These are phyloP conservation scores for Vitis rupestris DNA, from an alignment of 164 flowering plant species.

Conservation along the genomic window DNA sequence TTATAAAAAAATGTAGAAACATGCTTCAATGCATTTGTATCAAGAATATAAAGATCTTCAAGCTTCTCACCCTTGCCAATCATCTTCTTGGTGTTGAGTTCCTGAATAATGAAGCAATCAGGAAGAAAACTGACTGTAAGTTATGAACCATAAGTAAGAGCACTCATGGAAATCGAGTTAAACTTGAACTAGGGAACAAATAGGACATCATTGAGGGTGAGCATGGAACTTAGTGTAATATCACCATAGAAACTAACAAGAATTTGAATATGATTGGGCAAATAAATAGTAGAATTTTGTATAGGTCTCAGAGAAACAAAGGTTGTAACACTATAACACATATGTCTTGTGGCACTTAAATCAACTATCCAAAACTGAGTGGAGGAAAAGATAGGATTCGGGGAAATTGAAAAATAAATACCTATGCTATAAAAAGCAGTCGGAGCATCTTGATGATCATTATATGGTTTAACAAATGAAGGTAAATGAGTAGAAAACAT, in stretches of 20 bases:
- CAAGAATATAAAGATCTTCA: background rate
- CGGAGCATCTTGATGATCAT: background rate
- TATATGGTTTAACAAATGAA: background rate
- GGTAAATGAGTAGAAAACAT: background rate
- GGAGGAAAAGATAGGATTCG: background rate
- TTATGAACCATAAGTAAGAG: background rate
- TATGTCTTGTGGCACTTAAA: background rate
- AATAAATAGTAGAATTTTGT: background rate
- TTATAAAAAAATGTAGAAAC: background rate
- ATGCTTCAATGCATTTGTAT: background rate
- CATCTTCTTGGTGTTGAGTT: background rate
- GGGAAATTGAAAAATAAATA: background rate
- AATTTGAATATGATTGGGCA: slow-evolving; percentile 4
- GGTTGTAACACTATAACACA: background rate
- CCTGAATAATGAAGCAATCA: background rate
- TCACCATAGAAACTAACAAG: background rate
- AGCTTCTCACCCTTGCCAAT: slow-evolving; percentile 4
- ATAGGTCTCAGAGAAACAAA: background rate
- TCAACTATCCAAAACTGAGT: background rate
- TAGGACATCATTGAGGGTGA: background rate
- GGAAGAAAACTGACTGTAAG: background rate
- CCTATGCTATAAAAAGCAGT: background rate
- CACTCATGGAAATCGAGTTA: background rate
- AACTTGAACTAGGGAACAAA: background rate
- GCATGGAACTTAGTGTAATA: no score